A percentile compares a stretch with the other conserved stretches of the same genome.
phyloP scores from a whole-genome alignment of 2,329 filamentous ascomycete species.

The Ramularia collo-cygni region DNA sequence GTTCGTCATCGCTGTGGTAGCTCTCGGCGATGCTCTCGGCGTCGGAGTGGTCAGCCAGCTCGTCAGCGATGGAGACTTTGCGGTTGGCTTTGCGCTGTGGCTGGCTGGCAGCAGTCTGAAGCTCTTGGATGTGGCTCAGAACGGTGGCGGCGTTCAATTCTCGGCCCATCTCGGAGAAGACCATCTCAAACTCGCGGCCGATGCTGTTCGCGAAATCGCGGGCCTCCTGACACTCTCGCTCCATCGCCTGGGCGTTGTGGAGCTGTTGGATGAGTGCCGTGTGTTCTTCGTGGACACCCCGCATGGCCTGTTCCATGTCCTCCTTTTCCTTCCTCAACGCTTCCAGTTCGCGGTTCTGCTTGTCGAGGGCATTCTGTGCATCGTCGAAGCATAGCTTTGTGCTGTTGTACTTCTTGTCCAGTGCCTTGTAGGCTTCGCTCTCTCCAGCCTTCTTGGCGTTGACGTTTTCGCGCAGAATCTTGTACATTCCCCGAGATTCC shows the following conservation, averaged over 20 bases:
- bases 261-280: not conserved
- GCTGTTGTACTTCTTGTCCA: not conserved
- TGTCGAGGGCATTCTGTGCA: not conserved
- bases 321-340: constrained; percentile 1
- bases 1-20: not conserved
- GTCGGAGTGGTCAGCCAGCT: not conserved
- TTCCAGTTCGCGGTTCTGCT: not conserved
- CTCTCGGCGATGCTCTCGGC: not conserved
- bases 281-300: constrained; percentile 1
- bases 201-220: constrained; percentile 4
- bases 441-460: not conserved
- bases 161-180: constrained; percentile 4
- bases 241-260: not conserved
- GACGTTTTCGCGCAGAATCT: not conserved
- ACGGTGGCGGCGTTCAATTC: constrained; percentile 9
- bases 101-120: not conserved
- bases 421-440: not conserved
- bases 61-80: constrained; percentile 1
- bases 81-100: not conserved
- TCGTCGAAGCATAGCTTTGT: not conserved
- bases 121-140: constrained; percentile 4
- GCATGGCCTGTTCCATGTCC: not conserved
- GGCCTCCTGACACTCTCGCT: constrained; percentile 1
- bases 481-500: not conserved
- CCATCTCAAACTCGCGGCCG: constrained; percentile 3